A percentile compares a stretch with the other conserved stretches of the same genome.
These are phyloP conservation scores for Dillenia turbinata DNA, from an alignment of 164 flowering plant genomes.

Conservation along the genomic window DNA sequence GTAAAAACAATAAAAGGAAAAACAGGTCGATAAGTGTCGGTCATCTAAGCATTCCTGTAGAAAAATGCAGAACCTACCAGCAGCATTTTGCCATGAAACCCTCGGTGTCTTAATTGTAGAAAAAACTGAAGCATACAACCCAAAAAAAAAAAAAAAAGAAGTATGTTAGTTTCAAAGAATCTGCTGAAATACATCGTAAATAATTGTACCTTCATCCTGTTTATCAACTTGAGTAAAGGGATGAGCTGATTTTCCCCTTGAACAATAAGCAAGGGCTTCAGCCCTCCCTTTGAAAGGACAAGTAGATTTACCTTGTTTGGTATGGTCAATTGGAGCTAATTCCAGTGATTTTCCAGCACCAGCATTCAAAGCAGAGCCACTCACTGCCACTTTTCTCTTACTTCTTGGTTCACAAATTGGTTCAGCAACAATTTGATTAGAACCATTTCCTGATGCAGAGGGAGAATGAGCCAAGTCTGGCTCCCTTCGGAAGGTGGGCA, in stretches of 20 bases:
- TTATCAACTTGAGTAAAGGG: slow-evolving; percentile 12
- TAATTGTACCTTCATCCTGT: slow-evolving; percentile 20
- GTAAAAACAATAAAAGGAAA: neutral
- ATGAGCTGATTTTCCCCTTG: slow-evolving; percentile 48
- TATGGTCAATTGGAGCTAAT: slow-evolving; percentile 12
- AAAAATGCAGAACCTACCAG: slow-evolving; percentile 29
- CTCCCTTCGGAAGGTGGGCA: slow-evolving; percentile 29
- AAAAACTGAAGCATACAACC: slow-evolving; percentile 22
- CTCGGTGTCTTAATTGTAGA: slow-evolving; percentile 26
- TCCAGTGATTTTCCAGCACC: slow-evolving; percentile 21
- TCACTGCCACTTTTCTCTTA: slow-evolving; percentile 17
- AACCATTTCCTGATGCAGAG: slow-evolving; percentile 55
- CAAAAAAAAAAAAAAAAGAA: slow-evolving; percentile 5
- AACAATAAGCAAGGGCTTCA: slow-evolving; percentile 29
- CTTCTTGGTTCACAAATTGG: slow-evolving; percentile 15
- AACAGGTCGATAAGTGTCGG: neutral
- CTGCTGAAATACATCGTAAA: neutral
- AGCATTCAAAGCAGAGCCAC: slow-evolving; percentile 16
- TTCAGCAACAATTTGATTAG: slow-evolving; percentile 39
- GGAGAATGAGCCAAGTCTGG: slow-evolving; percentile 40
- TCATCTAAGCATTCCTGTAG: neutral
- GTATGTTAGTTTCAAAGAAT: slow-evolving; percentile 1
- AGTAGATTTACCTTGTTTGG: slow-evolving; percentile 17
- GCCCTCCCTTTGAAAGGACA: slow-evolving; percentile 10
- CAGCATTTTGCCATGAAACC: slow-evolving; percentile 21